Conservation (phyloP, 805 yeast genomes). For the Candida pseudofarinosa region DNA sequence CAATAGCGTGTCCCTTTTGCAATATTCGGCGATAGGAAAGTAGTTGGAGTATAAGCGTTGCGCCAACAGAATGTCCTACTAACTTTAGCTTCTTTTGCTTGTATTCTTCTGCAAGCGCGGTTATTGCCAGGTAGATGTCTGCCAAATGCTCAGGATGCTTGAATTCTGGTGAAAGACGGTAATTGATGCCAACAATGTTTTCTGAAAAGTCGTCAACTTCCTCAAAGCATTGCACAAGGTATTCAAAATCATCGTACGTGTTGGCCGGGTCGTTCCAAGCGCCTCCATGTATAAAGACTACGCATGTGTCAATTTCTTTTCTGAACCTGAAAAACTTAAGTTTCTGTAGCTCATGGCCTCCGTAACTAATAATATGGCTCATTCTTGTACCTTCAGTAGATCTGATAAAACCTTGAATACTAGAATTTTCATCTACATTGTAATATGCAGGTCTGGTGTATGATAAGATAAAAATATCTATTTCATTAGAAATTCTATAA, state of each 20-base stretch:
- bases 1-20: constrained; percentile 7
- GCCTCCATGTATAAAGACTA: constrained; percentile 79
- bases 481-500: background rate
- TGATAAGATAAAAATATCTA: background rate
- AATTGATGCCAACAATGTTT: constrained; percentile 44
- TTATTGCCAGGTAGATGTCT: constrained; percentile 51
- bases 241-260: constrained; percentile 52
- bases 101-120: constrained; percentile 18
- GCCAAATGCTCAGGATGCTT: constrained; percentile 58
- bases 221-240: constrained; percentile 15
- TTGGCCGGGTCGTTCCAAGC: constrained; percentile 77
- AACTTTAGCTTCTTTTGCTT: constrained; percentile 18
- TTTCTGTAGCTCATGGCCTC: constrained; percentile 28
- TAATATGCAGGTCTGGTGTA: constrained; percentile 1
- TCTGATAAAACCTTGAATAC: too few species aligned
- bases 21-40: constrained; percentile 23
- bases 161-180: constrained; percentile 60
- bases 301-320: constrained; percentile 15
- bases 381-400: too few species aligned
- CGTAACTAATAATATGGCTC: constrained; percentile 17
- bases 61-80: constrained; percentile 82
- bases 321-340: constrained; percentile 23
- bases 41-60: constrained; percentile 59
- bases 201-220: background rate
- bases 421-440: too few species aligned